Evolutionary conservation across 768 basidiomycete genomes (phyloP).

Genomic region (Mycena chlorophos): DNA sequence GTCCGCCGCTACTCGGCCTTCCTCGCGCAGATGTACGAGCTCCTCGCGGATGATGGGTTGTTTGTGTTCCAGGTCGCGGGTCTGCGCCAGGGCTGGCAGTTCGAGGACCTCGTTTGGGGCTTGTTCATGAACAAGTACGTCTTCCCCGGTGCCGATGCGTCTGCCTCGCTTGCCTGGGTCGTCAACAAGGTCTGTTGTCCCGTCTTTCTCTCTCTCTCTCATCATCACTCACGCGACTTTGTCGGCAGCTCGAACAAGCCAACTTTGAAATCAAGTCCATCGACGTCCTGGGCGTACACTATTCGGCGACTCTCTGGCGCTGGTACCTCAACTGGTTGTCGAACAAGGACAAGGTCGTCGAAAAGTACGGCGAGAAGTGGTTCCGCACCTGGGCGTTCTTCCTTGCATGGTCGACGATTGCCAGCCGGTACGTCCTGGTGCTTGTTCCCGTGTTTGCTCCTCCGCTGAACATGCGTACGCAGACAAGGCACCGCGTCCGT

Average conservation of each 20-base stretch:
- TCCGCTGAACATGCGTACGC: not conserved
- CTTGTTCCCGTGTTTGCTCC: slow-evolving; percentile 7
- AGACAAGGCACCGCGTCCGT: slow-evolving; percentile 89
- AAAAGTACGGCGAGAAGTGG: slow-evolving; percentile 90
- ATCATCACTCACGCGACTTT: not conserved
- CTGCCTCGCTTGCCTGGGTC: slow-evolving; percentile 94
- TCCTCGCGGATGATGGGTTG: slow-evolving; percentile 91
- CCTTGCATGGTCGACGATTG: slow-evolving; percentile 89
- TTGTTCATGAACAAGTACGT: slow-evolving; percentile 98
- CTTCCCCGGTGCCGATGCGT: slow-evolving; percentile 98
- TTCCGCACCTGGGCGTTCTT: slow-evolving; percentile 97
- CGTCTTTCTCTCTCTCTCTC: not conserved
- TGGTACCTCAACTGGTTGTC: slow-evolving; percentile 99
- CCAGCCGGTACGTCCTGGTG: slow-evolving; percentile 53
- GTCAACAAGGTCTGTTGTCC: slow-evolving; percentile 49
- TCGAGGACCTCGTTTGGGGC: slow-evolving; percentile 97
- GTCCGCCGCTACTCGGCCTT: slow-evolving; percentile 88
- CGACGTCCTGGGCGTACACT: slow-evolving; percentile 97
- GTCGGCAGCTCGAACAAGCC: slow-evolving; percentile 75
- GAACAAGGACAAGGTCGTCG: slow-evolving; percentile 88
- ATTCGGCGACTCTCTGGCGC: slow-evolving; percentile 83
- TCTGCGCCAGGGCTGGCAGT: slow-evolving; percentile 94
- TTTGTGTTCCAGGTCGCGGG: slow-evolving; percentile 99
- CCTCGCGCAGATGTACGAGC: slow-evolving; percentile 87
- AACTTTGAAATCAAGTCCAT: slow-evolving; percentile 97